phyloP scores from a whole-genome alignment of 208 protist species.

The Novymonas esmeraldas region DNA sequence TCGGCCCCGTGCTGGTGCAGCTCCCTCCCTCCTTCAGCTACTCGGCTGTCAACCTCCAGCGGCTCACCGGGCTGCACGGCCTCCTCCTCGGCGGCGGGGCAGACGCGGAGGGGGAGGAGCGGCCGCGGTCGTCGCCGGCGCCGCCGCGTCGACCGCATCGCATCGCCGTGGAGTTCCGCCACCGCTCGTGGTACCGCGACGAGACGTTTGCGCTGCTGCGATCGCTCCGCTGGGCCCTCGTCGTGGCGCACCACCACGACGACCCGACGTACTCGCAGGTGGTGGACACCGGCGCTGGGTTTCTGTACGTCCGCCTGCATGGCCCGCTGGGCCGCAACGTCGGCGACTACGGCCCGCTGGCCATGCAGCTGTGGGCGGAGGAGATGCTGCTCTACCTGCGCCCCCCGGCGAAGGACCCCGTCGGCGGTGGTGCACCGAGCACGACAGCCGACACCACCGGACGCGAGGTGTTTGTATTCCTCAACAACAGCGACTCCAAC shows the following conservation, averaged over 20 bases:
- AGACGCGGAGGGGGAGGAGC: not conserved
- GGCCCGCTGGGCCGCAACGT: constrained; percentile 48
- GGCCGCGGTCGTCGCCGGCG: not conserved
- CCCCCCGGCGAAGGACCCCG: no score
- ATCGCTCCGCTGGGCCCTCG: constrained; percentile 58
- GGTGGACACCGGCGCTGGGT: constrained; percentile 61
- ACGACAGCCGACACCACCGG: not conserved
- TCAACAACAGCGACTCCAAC: constrained; percentile 86
- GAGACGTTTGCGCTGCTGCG: constrained; percentile 58
- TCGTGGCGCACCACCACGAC: constrained; percentile 68
- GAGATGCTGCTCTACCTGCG: constrained; percentile 48
- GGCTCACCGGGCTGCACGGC: constrained; percentile 46
- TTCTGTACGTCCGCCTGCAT: constrained; percentile 80
- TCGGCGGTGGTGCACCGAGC: not conserved
- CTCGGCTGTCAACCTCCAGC: constrained; percentile 37
- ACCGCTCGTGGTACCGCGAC: constrained; percentile 58
- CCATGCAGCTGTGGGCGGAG: constrained; percentile 69
- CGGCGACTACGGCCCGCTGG: constrained; percentile 70
- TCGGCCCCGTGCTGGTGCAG: constrained; percentile 74
- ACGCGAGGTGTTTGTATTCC: constrained; percentile 73
- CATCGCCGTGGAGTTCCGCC: constrained; percentile 79
- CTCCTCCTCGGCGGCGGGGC: not conserved
- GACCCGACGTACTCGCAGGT: constrained; percentile 46
- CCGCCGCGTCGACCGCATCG: constrained; percentile 33
- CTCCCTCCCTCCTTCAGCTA: constrained; percentile 69